phyloP scores from a whole-genome alignment of 2,329 filamentous ascomycete species.

The Phialophora verrucosa region DNA sequence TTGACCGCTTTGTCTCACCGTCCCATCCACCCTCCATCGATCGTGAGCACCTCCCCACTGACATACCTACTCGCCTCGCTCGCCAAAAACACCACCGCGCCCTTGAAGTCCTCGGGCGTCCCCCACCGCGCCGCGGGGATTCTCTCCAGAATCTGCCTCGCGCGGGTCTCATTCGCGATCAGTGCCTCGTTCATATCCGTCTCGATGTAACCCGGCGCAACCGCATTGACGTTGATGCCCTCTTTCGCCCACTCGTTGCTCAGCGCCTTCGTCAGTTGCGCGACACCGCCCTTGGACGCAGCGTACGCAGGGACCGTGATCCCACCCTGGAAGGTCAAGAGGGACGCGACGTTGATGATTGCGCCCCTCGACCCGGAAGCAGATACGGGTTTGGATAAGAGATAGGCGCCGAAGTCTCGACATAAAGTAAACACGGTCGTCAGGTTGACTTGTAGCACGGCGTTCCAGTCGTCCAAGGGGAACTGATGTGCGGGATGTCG shows the following conservation, averaged over 20 bases:
- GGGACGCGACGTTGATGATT: slow-evolving; percentile 83
- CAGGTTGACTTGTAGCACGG: slow-evolving; percentile 86
- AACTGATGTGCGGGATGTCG: slow-evolving; percentile 77
- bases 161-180: slow-evolving; percentile 71
- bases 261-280: slow-evolving; percentile 82
- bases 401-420: slow-evolving; percentile 78
- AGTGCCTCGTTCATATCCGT: slow-evolving; percentile 95
- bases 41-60: slow-evolving; percentile 55
- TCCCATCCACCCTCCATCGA: slow-evolving; percentile 40
- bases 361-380: slow-evolving; percentile 30
- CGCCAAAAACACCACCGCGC: slow-evolving; percentile 58
- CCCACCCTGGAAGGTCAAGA: slow-evolving; percentile 85
- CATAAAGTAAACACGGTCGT: slow-evolving; percentile 78
- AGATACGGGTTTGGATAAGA: slow-evolving; percentile 63
- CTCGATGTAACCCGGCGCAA: slow-evolving; percentile 86
- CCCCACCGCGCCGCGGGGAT: slow-evolving; percentile 89
- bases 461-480: slow-evolving; percentile 76
- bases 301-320: slow-evolving; percentile 88
- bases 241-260: slow-evolving; percentile 84
- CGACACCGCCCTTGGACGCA: slow-evolving; percentile 82
- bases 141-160: slow-evolving; percentile 74
- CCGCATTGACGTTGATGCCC: slow-evolving; percentile 83
- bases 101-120: slow-evolving; percentile 59
- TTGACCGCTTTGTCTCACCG: slow-evolving; percentile 19
- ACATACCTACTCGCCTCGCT: slow-evolving; percentile 54